phyloP scores from a whole-genome alignment of 2,329 filamentous ascomycete species.

The Aspergillus brunneoviolaceus region DNA sequence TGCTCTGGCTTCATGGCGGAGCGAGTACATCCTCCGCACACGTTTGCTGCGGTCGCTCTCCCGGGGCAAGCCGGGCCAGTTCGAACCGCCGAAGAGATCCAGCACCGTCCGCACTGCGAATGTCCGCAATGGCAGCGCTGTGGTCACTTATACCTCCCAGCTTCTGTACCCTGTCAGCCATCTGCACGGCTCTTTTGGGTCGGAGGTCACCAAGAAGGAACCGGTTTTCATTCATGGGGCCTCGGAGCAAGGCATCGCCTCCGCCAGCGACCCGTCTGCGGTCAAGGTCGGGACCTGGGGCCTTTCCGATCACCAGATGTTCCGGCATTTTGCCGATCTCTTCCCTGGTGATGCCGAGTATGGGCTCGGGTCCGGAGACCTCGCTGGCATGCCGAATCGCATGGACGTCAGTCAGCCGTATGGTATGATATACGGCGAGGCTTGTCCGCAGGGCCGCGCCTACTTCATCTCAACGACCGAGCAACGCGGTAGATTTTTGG shows the following conservation, averaged over 20 bases:
- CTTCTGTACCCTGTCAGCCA: slow-evolving; percentile 76
- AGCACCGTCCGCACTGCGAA: slow-evolving; percentile 55
- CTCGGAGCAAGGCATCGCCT: slow-evolving; percentile 73
- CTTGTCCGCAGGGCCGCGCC: slow-evolving; percentile 75
- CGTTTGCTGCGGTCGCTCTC: slow-evolving; percentile 76
- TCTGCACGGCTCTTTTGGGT: slow-evolving; percentile 73
- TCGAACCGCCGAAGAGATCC: slow-evolving; percentile 52
- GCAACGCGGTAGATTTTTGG: slow-evolving; percentile 73
- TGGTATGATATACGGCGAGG: slow-evolving; percentile 82
- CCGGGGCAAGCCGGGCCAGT: slow-evolving; percentile 70
- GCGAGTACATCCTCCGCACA: slow-evolving; percentile 88
- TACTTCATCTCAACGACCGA: slow-evolving; percentile 76
- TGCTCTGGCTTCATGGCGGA: slow-evolving; percentile 85
- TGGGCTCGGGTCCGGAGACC: slow-evolving; percentile 73
- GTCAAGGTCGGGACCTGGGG: slow-evolving; percentile 81
- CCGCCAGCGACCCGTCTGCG: slow-evolving; percentile 73
- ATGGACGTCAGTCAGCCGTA: slow-evolving; percentile 89
- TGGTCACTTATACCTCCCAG: slow-evolving; percentile 83
- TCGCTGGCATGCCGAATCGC: slow-evolving; percentile 74
- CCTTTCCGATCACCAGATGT: slow-evolving; percentile 69
- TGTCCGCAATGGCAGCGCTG: slow-evolving; percentile 67
- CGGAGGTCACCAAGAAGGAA: slow-evolving; percentile 65
- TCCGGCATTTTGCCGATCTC: slow-evolving; percentile 75
- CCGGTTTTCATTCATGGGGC: slow-evolving; percentile 82
- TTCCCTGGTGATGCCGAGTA: slow-evolving; percentile 72